Base-by-base conservation (phyloP, 768 basidiomycete species). In the Chiua virens region DNA sequence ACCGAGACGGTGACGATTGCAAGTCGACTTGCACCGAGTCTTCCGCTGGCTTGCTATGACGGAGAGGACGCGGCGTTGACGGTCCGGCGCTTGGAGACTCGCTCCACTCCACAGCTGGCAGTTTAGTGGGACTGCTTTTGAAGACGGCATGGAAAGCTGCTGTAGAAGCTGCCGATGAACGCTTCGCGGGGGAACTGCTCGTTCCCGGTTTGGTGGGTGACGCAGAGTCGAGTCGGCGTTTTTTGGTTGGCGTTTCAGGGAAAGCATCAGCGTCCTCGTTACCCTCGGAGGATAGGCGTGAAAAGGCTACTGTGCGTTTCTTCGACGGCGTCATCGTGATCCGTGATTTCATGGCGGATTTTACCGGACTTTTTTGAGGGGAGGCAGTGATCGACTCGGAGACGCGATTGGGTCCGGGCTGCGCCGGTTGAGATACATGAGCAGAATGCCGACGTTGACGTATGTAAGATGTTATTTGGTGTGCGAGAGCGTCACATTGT, bases 161-260 rank as follows among this genome's bases (percentile, higher is more conserved):
- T 0, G 42, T 53, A 3, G 52, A 28, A 14, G 39, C 38, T 22
- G 34, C 36, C n/a, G 15, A 34, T 7, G 36, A 28, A 20, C 28
- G 50, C 34, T 54, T 60, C 0, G 51, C 13, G 7, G 57, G 55
- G 11, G 60, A 62, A 23, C 15, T 40, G 13, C 47, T 55, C 8
- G 54, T 53, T 14, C 53, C 47, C 17, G 52, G 46, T 36, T 64
- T 63, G 23, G 25, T 35, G 4, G 53, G 54, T 2, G 49, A 48
- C 27, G 55, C 45, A 9, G 56, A 43, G 9, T 67, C 67, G 3
- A 66, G 42, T 47, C 68, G 75, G 34, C 68, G 67, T 56, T 65
- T 75, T 54, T 79, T 79, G 30, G 68, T 71, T 0, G 78, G 79
- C 6, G 79, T 73, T 45, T 69, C 66, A 5, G 75, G 74, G 47